A percentile compares a stretch with the other conserved stretches of the same genome.
These are phyloP conservation scores for Eucommia ulmoides DNA, from an alignment of 257 asterid genomes.

Conservation along the genomic window DNA sequence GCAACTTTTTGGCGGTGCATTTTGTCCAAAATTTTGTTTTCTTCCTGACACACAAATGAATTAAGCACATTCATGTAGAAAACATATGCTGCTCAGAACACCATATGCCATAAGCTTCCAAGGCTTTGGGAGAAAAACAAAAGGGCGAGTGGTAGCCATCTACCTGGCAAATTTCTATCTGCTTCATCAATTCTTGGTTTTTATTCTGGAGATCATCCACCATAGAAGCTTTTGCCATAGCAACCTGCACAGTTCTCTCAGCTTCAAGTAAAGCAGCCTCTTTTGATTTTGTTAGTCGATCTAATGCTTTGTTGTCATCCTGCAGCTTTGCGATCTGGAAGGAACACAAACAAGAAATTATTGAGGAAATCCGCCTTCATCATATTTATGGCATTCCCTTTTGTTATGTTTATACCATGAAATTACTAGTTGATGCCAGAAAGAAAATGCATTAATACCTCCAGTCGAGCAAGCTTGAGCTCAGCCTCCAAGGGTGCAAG, in stretches of 20 bases:
- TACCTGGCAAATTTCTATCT: slow-evolving; percentile 3
- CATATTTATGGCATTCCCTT: too few relatives aligned
- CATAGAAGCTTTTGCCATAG: not conserved
- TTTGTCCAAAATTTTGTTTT: slow-evolving; percentile 13
- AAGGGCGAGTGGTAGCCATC: not conserved
- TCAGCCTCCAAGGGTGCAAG: slow-evolving; percentile 3
- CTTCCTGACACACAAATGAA: slow-evolving; percentile 2
- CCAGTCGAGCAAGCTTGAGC: slow-evolving; percentile 2
- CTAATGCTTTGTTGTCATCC: slow-evolving; percentile 2
- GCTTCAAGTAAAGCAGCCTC: slow-evolving; percentile 1
- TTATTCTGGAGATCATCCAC: slow-evolving; percentile 1
- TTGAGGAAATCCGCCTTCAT: not conserved
- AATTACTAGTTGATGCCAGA: not conserved
- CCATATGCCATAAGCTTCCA: not conserved
- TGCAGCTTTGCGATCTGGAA: not conserved
- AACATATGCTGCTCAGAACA: not conserved
- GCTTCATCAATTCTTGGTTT: slow-evolving; percentile 1
- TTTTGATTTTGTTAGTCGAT: not conserved
- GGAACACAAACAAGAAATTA: not conserved
- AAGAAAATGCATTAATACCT: not conserved
- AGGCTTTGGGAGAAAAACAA: too few relatives aligned
- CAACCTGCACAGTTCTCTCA: not conserved
- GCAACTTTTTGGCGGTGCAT: slow-evolving; percentile 18
- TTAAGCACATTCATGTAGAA: not conserved
- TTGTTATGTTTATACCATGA: too few relatives aligned